Evolutionary conservation across 495 filamentous ascomycete species (phyloP).

Genomic region (Alectoria sarmentosa): DNA sequence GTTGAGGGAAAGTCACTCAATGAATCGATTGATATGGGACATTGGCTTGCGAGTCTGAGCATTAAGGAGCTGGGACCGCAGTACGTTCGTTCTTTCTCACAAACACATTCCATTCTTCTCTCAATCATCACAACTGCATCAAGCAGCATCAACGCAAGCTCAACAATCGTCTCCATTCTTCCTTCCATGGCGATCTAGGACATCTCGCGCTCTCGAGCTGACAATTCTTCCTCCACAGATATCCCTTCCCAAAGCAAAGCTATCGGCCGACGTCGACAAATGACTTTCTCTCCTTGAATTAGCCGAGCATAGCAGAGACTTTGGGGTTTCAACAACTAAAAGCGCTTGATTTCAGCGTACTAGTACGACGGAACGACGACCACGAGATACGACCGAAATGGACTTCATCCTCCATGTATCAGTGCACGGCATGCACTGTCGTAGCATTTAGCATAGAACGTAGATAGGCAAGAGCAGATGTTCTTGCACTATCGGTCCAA

Average conservation of each 20-base stretch:
- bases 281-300: background rate
- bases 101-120: background rate
- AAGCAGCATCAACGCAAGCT: background rate
- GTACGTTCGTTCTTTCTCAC: constrained; percentile 48
- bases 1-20: constrained; percentile 75
- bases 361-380: constrained; percentile 16
- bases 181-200: background rate
- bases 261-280: constrained; percentile 42
- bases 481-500: background rate
- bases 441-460: constrained; percentile 10
- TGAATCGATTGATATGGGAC: constrained; percentile 74
- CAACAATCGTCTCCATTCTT: background rate
- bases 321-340: constrained; percentile 31
- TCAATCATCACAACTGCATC: background rate
- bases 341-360: constrained; percentile 19
- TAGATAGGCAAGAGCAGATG: constrained; percentile 8
- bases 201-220: constrained; percentile 15
- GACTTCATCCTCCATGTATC: constrained; percentile 27
- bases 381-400: constrained; percentile 13
- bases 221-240: constrained; percentile 42
- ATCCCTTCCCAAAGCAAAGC: constrained; percentile 75
- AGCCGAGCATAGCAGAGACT: constrained; percentile 20
- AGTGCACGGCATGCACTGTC: background rate
- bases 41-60: constrained; percentile 88
- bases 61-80: constrained; percentile 93